These are phyloP conservation scores for Floccularia luteovirens DNA, from an alignment of 768 basidiomycete genomes.

Conservation along the genomic window DNA sequence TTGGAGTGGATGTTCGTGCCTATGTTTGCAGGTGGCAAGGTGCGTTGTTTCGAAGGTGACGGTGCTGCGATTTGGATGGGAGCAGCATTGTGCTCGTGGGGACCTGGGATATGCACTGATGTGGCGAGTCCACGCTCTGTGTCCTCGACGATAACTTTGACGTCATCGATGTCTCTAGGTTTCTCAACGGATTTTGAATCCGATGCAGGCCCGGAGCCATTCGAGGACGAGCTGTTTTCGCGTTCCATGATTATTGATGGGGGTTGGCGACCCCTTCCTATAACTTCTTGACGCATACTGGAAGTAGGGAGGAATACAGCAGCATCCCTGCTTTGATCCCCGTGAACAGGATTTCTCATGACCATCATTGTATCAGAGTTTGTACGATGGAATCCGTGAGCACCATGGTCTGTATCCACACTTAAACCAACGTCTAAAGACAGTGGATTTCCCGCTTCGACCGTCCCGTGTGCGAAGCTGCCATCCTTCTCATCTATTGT, in stretches of 20 bases:
- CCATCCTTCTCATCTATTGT: constrained; percentile 5
- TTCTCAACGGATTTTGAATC: too few relatives aligned
- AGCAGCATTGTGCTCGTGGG: neutral
- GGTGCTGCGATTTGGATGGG: neutral
- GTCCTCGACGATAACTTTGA: too few relatives aligned
- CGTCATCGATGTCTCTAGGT: too few relatives aligned
- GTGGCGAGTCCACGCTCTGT: too few relatives aligned
- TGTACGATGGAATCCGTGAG: neutral
- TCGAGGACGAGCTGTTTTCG: constrained; percentile 16
- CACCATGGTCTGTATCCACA: constrained; percentile 1
- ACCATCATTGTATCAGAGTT: neutral
- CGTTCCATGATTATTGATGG: constrained; percentile 19
- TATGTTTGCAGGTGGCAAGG: neutral
- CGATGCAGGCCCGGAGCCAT: constrained; percentile 6
- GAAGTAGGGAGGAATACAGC: neutral
- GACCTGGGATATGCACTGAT: too few relatives aligned
- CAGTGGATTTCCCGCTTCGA: constrained; percentile 6
- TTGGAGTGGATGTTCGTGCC: neutral
- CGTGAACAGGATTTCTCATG: constrained; percentile 6
- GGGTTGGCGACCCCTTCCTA: constrained; percentile 5
- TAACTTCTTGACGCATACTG: neutral
- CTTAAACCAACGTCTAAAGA: constrained; percentile 8
- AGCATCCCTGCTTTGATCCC: too few relatives aligned
- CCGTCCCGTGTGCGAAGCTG: constrained; percentile 8
- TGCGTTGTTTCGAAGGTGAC: neutral